phyloP scores from a whole-genome alignment of 495 filamentous ascomycete genomes.

The Tuber microsphaerosporum region DNA sequence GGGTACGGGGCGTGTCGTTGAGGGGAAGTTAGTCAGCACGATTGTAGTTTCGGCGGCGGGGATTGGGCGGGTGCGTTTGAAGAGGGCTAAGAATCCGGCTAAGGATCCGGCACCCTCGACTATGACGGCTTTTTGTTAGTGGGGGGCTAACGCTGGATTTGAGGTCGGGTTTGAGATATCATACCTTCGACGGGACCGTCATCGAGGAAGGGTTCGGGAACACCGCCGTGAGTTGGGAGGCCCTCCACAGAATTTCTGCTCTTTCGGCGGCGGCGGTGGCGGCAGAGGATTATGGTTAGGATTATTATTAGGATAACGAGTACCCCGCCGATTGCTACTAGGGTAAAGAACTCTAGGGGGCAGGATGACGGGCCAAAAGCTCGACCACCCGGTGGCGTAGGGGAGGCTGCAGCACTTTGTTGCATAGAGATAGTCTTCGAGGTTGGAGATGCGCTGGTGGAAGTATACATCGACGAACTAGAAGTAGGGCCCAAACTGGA shows the following conservation, averaged over 20 bases:
- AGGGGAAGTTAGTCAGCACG: no score
- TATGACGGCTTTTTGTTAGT: not conserved
- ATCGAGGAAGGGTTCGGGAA: not conserved
- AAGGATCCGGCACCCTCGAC: not conserved
- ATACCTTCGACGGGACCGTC: not conserved
- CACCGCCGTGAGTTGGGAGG: not conserved
- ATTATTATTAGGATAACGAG: not conserved
- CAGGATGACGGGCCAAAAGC: no score
- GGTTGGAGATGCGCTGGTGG: not conserved
- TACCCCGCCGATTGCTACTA: not conserved
- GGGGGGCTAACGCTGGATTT: not conserved
- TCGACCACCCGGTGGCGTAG: not conserved
- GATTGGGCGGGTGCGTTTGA: not conserved
- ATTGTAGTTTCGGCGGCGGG: not conserved
- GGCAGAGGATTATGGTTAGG: not conserved
- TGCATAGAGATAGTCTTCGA: not conserved
- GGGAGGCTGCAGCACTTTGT: not conserved
- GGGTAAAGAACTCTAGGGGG: not conserved
- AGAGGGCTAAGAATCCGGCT: no score
- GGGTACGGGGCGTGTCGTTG: no score
- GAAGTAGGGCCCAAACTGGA: not conserved
- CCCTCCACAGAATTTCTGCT: not conserved
- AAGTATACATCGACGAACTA: not conserved
- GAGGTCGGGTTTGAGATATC: not conserved
- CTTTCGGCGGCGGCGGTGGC: not conserved